Evolutionary conservation across 2,329 filamentous ascomycete species (phyloP), one percentile per base, ranked within the genome.

Genomic region (Lachnum nothofagi): DNA sequence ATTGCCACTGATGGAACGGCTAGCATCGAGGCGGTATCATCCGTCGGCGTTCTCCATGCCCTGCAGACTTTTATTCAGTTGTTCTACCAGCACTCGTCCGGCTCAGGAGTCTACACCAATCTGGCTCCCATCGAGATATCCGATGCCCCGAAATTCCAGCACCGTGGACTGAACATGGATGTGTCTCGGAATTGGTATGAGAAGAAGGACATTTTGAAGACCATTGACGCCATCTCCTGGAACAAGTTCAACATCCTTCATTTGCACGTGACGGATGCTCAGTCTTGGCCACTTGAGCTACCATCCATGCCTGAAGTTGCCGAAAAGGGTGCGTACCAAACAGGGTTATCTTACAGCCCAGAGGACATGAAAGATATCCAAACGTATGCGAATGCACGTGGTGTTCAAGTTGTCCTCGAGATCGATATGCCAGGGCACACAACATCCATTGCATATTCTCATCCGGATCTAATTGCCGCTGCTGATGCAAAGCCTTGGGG

Each of bases 241-340:
- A 88, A 83, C 71, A 93, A 94, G 71, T 78, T 93, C 73, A 93
- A 93, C 69, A 76, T 82, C 5, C 75, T 94, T 48, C 88, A 93
- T 67, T 72, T 91, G 46, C 88, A 94, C 70, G 76, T 85, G 49
- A 93, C 87, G 4, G 88, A 94, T 67, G 82, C 85, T 14, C 88
- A 94, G 67, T 87, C 87, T 3, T 94, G 88, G 85, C 89, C 89
- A 0, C 72, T 95, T 20, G 87, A 89, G 57, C 83, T 95, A 42
- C 86, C 87, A 1, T 68, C 85, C 2, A 68, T 95, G 53, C 86
- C 89, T 3, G 77, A 84, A 50, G 73, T 95, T 2, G 76, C 88
- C 3, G 68, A 74, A 44, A 83, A 88, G 65, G 89, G 88, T 29
- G 84, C 88, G 1, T 94, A 94, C 63, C 74, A 75, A 20, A 72